Percentiles rank a stretch among this genome's conserved stretches.
phyloP scores from a whole-genome alignment of 306 rosid genomes.

The Rosa multiflora region DNA sequence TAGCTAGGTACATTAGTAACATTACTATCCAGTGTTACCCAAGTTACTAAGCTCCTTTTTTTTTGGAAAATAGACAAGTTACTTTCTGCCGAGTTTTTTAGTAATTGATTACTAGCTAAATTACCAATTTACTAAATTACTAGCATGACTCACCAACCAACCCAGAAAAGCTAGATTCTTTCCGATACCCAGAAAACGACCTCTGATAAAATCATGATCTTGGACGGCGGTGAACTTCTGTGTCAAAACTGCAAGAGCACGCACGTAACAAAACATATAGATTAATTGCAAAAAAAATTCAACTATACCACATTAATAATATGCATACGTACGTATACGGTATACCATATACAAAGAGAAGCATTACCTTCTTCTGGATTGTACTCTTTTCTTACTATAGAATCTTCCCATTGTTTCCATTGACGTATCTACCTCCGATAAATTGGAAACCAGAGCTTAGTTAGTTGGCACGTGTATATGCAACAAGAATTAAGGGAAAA shows the following conservation, averaged over 20 bases:
- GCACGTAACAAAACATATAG: neutral
- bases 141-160: conserved; percentile 35
- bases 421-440: conserved; percentile 27
- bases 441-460: neutral
- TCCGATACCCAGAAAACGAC: conserved; percentile 33
- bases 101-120: neutral
- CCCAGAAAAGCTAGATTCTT: conserved; percentile 25
- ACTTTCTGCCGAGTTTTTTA: neutral
- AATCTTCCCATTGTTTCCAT: conserved; percentile 43
- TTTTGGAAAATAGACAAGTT: too few relatives aligned
- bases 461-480: neutral
- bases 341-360: neutral
- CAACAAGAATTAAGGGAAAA: neutral
- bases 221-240: conserved; percentile 28
- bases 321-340: neutral
- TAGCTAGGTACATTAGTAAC: neutral
- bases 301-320: neutral
- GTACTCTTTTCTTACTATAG: conserved; percentile 23
- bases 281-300: neutral
- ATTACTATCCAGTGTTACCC: too few relatives aligned
- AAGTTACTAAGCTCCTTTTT: too few relatives aligned
- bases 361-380: conserved; percentile 26
- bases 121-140: neutral
- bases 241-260: conserved; percentile 20
- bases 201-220: conserved; percentile 30